phyloP scores from a whole-genome alignment of 176 grass and related monocot genomes.

The Oryza rufipogon region DNA sequence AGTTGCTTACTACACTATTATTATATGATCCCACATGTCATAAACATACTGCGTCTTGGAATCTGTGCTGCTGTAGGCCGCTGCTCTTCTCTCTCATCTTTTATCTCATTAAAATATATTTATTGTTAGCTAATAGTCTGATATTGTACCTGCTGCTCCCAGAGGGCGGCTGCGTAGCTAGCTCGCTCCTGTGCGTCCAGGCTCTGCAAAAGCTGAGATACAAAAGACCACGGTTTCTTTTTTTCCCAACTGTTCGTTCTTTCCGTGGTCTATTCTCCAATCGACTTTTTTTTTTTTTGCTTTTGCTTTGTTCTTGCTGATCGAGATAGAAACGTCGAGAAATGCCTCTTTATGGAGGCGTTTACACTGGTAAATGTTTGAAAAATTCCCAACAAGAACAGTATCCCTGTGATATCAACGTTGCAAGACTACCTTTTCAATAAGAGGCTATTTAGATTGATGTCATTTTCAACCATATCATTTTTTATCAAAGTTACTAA shows the following conservation, averaged over 20 bases:
- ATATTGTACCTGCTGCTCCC: no score
- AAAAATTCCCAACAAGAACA: not conserved
- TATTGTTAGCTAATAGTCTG: no score
- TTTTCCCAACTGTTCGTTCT: not conserved
- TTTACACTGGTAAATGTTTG: not conserved
- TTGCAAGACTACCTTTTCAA: not conserved
- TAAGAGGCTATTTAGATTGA: no score
- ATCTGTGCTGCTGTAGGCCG: no score
- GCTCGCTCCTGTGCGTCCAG: not conserved
- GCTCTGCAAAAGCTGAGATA: not conserved
- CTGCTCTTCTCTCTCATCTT: no score
- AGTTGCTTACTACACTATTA: no score
- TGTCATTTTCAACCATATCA: no score
- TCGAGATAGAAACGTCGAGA: not conserved
- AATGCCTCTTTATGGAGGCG: not conserved
- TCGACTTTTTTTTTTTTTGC: not conserved
- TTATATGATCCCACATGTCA: no score
- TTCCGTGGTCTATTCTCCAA: constrained; percentile 15
- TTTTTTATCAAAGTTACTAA: no score
- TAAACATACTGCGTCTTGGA: no score
- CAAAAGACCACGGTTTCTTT: not conserved
- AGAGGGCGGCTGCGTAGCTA: not conserved
- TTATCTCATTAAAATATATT: no score
- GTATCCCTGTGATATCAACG: not conserved
- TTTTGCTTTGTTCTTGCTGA: not conserved